These are phyloP conservation scores for Candida xyloterini DNA, from an alignment of 805 yeast genomes.

Conservation along the genomic window DNA sequence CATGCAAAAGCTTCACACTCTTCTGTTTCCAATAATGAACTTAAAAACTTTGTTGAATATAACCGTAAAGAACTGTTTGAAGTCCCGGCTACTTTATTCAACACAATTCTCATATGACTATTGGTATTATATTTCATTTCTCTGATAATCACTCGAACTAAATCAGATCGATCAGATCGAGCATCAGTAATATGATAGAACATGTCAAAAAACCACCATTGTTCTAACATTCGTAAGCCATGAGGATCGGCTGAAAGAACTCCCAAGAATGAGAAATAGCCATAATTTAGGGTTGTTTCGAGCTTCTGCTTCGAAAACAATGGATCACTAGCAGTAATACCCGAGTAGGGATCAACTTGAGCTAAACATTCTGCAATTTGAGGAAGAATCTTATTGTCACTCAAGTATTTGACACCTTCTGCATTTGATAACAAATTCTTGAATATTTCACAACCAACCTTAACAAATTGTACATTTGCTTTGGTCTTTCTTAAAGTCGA, in stretches of 20 bases:
- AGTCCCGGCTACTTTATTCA: conserved; percentile 61
- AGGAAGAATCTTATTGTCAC: conserved; percentile 74
- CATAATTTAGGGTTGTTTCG: conserved; percentile 62
- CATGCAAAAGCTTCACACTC: conserved; percentile 46
- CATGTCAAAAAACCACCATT: conserved; percentile 84
- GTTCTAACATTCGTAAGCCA: conserved; percentile 69
- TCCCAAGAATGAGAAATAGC: conserved; percentile 79
- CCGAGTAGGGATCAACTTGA: conserved; percentile 77
- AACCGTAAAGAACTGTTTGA: conserved; percentile 50
- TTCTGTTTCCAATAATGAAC: conserved; percentile 36
- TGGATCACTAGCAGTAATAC: conserved; percentile 70
- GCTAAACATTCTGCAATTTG: conserved; percentile 89
- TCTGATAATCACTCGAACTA: conserved; percentile 55
- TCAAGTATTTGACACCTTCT: conserved; percentile 65
- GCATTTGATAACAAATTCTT: conserved; percentile 57
- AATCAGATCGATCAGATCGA: conserved; percentile 50
- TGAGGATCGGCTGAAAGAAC: conserved; percentile 54
- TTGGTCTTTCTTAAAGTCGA: conserved; percentile 49
- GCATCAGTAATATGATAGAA: conserved; percentile 66
- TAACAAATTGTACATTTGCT: conserved; percentile 54
- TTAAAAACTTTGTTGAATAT: conserved; percentile 55
- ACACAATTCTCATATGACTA: conserved; percentile 59
- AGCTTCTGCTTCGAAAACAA: conserved; percentile 61
- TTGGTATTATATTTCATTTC: conserved; percentile 58
- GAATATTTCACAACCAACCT: conserved; percentile 73